phyloP scores from a whole-genome alignment of 345 rosid species.

The Camelina neglecta region DNA sequence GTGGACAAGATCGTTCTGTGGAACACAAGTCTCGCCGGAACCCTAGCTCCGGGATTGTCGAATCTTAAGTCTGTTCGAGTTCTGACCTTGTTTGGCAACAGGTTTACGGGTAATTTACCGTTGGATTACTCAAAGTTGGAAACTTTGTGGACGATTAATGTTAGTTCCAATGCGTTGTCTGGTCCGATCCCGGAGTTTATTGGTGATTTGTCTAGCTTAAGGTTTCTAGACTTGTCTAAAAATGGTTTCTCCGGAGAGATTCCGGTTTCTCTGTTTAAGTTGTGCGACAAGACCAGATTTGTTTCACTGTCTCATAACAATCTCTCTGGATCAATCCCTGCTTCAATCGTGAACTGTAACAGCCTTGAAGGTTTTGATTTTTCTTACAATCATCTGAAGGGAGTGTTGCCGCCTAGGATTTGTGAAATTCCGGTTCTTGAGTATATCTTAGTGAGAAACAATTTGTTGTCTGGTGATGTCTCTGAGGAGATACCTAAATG shows the following conservation, averaged over 20 bases:
- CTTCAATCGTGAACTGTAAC: conserved; percentile 66
- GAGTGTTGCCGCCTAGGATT: conserved; percentile 60
- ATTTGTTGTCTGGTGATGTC: conserved; percentile 68
- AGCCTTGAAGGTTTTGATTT: conserved; percentile 85
- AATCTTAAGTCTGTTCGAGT: conserved; percentile 74
- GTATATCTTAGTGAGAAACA: conserved; percentile 69
- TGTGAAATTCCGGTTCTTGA: conserved; percentile 66
- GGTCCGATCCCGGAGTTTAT: conserved; percentile 90
- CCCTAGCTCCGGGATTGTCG: conserved; percentile 69
- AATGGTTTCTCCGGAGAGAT: conserved; percentile 71
- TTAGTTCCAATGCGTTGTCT: conserved; percentile 87
- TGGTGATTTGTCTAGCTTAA: conserved; percentile 74
- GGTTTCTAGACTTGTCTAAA: conserved; percentile 91
- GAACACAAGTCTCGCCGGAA: conserved; percentile 82
- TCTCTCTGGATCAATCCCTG: conserved; percentile 75
- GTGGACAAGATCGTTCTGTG: conserved; percentile 88
- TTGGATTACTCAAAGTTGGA: conserved; percentile 62
- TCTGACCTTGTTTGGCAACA: conserved; percentile 87
- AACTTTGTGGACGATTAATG: conserved; percentile 89
- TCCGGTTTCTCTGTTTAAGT: conserved; percentile 69
- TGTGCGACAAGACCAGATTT: conserved; percentile 76
- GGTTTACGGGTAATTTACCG: conserved; percentile 82
- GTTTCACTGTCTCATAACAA: conserved; percentile 75
- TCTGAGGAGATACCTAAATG: conserved; percentile 61
- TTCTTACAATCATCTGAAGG: conserved; percentile 72